Evolutionary conservation across 2,329 filamentous ascomycete species (phyloP), one percentile per base, ranked within the genome.

Genomic region (Pseudogymnoascus sp.): DNA sequence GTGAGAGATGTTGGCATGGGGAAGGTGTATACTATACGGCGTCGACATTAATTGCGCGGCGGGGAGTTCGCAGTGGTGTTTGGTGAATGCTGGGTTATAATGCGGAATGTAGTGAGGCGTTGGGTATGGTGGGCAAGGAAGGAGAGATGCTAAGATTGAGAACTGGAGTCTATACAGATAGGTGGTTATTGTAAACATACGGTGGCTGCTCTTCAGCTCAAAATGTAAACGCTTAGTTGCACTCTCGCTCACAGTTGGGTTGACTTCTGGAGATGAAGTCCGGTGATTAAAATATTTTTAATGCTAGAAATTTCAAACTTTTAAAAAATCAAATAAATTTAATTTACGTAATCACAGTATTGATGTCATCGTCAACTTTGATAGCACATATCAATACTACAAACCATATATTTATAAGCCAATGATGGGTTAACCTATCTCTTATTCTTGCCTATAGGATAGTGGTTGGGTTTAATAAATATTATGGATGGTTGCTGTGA

Each of bases 141-240:
- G 16, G 28, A 31, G 28, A 7, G 12, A n/a, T 56, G 25, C 50
- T 56, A 33, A 56, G 50, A 56, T 56, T 56, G 50, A 56, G 28
- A 33, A 33, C 28, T 33, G 50, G 50, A 18, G 50, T 28, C 10
- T n/a, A 18, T 33, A 56, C 5, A 56, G 47, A 56, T 31, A 53
- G 44, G 44, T 56, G 50, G 47, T 56, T 18, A 18, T 56, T 56
- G 50, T 56, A 56, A 53, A 33, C 50, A 56, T 56, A 56, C n/a
- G 10, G n/a, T 33, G n/a, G 50, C 10, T 56, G 28, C n/a, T 56
- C 25, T 12, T 56, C n/a, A 8, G 16, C 28, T 56, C 28, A 12
- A 56, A 33, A 18, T 33, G 50, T 56, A 56, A 33, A 53, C 23
- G 28, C 25, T 33, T 12, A 56, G n/a, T 16, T 56, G 10, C n/a